Base-by-base conservation (phyloP, 1,284 basidiomycete species). In the Irpex sp. region DNA sequence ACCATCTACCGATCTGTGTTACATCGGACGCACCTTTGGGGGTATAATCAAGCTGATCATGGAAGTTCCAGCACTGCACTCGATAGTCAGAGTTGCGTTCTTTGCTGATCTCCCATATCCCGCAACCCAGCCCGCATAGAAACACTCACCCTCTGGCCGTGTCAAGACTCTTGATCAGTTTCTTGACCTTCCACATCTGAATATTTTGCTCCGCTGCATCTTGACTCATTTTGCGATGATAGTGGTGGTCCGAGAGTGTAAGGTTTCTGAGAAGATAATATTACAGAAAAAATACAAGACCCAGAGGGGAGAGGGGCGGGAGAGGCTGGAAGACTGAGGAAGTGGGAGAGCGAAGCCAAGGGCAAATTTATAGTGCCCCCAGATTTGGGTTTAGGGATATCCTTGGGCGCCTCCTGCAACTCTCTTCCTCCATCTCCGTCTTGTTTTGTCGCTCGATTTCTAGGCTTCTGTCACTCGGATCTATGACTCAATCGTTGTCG, bases 1-100 rank as follows among this genome's bases (percentile, higher is more conserved):
- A 1, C 31, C 63, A 68, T 68, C 68, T 55, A 60, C 35, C 39
- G 59, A 67, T 68, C 65, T n/a, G 15, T 5, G n/a, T 13, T 33
- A n/a, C 49, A 64, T 62, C 57, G 57, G 49, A 65, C 80, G 66
- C 67, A 94, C 94, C 83, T 93, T 94, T 60, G 97, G 96, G 26
- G 96, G 96, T 63, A 98, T 86, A 77, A 99, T 97, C 70, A 99
- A 84, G 77, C 93, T 95, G 82, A 99, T 99, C 97, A 99, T 99
- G 71, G 95, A 97, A 63, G 97, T 99, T 69, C 97, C 97, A 68
- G 97, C 97, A 69, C 91, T 91, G 69, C 19, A 63, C 21, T 13
- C 13, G 37, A 47, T 59, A 63, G 73, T 73, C 66, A 71, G 67
- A 43, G 35, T 35, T 13, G 11, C 55, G 19, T 19, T 11, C 21